Evolutionary conservation across 2,329 filamentous ascomycete species (phyloP).

Genomic region (Exserohilum turcica): DNA sequence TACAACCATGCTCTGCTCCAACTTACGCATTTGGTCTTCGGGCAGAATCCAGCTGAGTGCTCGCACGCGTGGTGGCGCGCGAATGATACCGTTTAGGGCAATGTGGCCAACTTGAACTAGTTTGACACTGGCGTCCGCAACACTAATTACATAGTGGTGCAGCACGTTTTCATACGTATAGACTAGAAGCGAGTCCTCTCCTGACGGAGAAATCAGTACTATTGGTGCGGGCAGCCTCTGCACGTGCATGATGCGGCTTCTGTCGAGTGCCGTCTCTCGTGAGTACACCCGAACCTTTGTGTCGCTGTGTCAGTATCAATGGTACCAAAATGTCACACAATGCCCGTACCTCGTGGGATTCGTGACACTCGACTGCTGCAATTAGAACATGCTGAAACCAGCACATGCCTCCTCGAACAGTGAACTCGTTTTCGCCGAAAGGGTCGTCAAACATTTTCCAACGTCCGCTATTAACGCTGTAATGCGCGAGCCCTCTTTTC

Average conservation of each 20-base stretch:
- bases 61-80: slow-evolving; percentile 88
- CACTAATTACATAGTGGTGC: slow-evolving; percentile 88
- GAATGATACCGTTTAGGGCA: slow-evolving; percentile 92
- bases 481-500: slow-evolving; percentile 87
- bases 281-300: slow-evolving; percentile 82
- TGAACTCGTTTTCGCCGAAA: slow-evolving; percentile 84
- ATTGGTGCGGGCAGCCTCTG: slow-evolving; percentile 82
- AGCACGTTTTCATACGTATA: slow-evolving; percentile 97
- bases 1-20: neutral
- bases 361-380: slow-evolving; percentile 85
- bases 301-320: slow-evolving; percentile 8
- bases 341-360: slow-evolving; percentile 69
- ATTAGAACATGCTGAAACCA: slow-evolving; percentile 97
- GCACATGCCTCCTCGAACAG: slow-evolving; percentile 94
- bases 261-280: slow-evolving; percentile 78
- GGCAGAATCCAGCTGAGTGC: slow-evolving; percentile 95
- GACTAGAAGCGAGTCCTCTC: slow-evolving; percentile 91
- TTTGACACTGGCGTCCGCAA: slow-evolving; percentile 71
- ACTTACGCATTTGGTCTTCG: slow-evolving; percentile 77
- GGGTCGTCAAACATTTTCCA: slow-evolving; percentile 94
- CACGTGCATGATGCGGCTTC: slow-evolving; percentile 72
- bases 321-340: neutral
- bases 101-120: slow-evolving; percentile 97
- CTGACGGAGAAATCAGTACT: slow-evolving; percentile 86
- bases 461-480: slow-evolving; percentile 89